A percentile compares a stretch with the other conserved stretches of the same genome.
phyloP scores from a whole-genome alignment of 371 early-diverging fungal genomes.

The Mortierella sp. region DNA sequence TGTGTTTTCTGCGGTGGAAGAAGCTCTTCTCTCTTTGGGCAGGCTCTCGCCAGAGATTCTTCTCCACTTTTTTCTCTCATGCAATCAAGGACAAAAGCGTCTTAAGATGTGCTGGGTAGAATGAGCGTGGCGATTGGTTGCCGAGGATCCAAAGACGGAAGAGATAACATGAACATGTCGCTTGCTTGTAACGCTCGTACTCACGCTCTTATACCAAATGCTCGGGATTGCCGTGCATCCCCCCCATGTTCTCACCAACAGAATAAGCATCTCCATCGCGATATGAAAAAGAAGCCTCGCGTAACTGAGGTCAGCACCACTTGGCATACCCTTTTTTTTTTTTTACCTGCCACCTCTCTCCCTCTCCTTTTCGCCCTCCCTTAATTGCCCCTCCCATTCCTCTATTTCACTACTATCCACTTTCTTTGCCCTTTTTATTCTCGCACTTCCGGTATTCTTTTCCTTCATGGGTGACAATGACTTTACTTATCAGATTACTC shows the following conservation, averaged over 20 bases:
- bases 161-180: too few relatives aligned
- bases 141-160: too few relatives aligned
- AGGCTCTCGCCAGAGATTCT: too few relatives aligned
- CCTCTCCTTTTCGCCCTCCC: constrained; percentile 4
- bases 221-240: constrained; percentile 2
- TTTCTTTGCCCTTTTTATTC: background rate
- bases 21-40: too few relatives aligned
- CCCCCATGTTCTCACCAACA: background rate
- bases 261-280: constrained; percentile 41
- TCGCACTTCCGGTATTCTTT: background rate
- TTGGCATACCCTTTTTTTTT: background rate
- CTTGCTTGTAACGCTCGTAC: too few relatives aligned
- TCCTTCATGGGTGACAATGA: background rate
- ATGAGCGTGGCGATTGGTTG: too few relatives aligned
- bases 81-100: too few relatives aligned
- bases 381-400: constrained; percentile 10
- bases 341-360: background rate
- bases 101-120: too few relatives aligned
- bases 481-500: background rate
- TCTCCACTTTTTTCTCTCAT: too few relatives aligned
- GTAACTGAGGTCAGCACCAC: constrained; percentile 54
- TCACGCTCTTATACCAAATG: background rate
- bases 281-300: constrained; percentile 53
- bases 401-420: background rate
- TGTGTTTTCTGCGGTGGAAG: too few relatives aligned